phyloP scores from a whole-genome alignment of 2,329 filamentous ascomycete species.

The Tolypocladium amazonense region DNA sequence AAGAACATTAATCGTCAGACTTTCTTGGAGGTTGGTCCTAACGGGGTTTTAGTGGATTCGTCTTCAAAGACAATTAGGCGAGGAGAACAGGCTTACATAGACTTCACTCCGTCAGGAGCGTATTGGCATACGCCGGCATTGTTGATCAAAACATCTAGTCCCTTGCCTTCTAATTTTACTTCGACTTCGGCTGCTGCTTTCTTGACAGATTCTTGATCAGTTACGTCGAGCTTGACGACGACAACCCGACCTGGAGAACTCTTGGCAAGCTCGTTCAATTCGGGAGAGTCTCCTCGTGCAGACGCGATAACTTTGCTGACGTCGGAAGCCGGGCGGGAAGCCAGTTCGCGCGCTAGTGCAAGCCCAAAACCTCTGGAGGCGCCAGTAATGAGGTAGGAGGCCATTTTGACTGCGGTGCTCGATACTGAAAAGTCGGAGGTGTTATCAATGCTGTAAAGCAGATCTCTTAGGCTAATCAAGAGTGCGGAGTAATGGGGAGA shows the following conservation, averaged over 20 bases:
- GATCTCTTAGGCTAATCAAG: background rate
- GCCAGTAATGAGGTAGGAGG: background rate
- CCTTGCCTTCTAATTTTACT: background rate
- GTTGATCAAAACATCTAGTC: background rate
- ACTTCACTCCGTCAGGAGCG: background rate
- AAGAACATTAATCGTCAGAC: background rate
- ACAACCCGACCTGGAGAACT: background rate
- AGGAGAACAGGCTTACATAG: background rate
- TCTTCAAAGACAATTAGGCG: background rate
- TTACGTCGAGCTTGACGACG: background rate
- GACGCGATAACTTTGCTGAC: background rate
- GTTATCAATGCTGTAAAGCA: background rate
- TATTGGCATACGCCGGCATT: background rate
- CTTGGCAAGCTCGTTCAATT: background rate
- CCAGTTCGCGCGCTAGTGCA: background rate
- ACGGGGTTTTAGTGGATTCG: background rate
- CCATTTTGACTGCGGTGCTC: background rate
- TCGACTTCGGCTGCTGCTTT: background rate
- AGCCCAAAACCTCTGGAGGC: background rate
- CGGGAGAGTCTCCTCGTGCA: background rate
- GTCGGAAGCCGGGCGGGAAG: background rate
- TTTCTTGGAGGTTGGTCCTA: background rate
- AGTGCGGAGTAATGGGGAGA: background rate
- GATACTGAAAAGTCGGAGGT: background rate
- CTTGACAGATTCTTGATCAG: background rate